Evolutionary conservation across 306 rosid species (phyloP).

Genomic region (Sicyos baderoa): DNA sequence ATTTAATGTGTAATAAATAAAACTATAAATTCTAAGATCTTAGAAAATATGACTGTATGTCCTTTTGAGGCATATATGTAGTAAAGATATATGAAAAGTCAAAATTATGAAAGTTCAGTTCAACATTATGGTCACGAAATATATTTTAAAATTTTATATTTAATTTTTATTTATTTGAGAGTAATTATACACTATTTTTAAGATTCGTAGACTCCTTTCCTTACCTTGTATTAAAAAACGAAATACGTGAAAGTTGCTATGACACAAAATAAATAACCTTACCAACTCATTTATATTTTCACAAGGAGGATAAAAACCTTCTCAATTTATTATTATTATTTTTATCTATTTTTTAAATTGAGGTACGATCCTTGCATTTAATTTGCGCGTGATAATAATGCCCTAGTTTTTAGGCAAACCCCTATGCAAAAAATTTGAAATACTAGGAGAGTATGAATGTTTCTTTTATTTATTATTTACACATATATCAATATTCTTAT

Average conservation of each 20-base stretch:
- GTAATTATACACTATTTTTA: too few relatives aligned
- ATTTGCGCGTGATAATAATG: background rate
- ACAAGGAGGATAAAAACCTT: background rate
- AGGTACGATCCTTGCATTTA: background rate
- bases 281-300: background rate
- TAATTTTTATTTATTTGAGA: too few relatives aligned
- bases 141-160: too few relatives aligned
- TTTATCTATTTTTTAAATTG: background rate
- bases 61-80: background rate
- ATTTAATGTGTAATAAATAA: background rate
- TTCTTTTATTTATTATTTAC: too few relatives aligned
- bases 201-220: too few relatives aligned
- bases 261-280: background rate
- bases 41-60: slow-evolving; percentile 5
- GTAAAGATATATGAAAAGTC: background rate
- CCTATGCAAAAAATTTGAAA: too few relatives aligned
- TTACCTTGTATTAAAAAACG: too few relatives aligned
- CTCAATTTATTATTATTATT: too few relatives aligned
- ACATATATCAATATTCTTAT: too few relatives aligned
- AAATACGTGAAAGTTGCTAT: background rate
- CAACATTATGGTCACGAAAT: too few relatives aligned
- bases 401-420: background rate
- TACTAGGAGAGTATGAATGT: too few relatives aligned
- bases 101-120: too few relatives aligned
- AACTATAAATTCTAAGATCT: slow-evolving; percentile 6